phyloP scores from a whole-genome alignment of 1,284 basidiomycete genomes.

The Mycena sp. region DNA sequence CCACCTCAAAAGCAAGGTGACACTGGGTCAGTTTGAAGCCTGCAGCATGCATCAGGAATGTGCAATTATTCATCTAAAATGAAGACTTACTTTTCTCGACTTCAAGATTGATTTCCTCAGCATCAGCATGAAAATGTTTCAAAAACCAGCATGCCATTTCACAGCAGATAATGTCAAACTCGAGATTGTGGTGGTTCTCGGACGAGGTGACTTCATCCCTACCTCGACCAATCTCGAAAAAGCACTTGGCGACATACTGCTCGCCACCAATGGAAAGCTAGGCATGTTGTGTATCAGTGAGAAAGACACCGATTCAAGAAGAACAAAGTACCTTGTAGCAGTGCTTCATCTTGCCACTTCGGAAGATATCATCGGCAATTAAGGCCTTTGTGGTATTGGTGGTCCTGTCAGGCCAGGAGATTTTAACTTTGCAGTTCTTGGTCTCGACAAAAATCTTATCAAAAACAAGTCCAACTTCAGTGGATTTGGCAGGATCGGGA shows the following conservation, averaged over 20 bases:
- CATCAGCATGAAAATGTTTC: neutral
- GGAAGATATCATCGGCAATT: neutral
- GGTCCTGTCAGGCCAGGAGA: no score
- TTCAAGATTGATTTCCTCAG: neutral
- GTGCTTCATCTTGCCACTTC: constrained; percentile 9
- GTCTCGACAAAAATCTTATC: no score
- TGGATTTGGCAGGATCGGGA: no score
- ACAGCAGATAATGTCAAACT: neutral
- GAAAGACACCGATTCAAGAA: no score
- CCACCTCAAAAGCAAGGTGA: neutral
- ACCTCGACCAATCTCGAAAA: no score
- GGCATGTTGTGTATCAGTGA: no score
- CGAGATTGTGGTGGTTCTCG: neutral
- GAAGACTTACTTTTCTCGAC: neutral
- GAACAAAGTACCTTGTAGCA: constrained; percentile 4
- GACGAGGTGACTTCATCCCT: no score
- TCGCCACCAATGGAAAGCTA: no score
- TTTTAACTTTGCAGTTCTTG: no score
- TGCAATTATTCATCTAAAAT: neutral
- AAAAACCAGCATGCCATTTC: constrained; percentile 3
- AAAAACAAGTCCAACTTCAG: no score
- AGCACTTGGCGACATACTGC: no score
- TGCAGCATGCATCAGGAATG: neutral
- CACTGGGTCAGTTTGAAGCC: neutral
- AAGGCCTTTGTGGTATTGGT: no score